Percentiles rank a stretch among this genome's conserved stretches.
Evolutionary conservation across 441 rosid genomes (phyloP).

Genomic region (Corymbia calophylla): DNA sequence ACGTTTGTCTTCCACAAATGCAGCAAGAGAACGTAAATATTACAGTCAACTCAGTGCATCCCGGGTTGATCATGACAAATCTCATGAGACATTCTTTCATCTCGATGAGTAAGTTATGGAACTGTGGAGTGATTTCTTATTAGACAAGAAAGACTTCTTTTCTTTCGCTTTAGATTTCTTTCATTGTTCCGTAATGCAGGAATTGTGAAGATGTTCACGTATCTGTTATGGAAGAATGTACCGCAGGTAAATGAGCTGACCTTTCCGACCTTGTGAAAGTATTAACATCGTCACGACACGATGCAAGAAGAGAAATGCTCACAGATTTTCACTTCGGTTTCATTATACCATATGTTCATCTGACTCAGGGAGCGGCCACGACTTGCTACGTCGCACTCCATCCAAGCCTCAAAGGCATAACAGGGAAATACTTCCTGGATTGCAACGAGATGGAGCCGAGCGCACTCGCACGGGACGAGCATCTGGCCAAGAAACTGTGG

Average conservation of each 20-base stretch:
- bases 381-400: constrained; percentile 82
- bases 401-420: constrained; percentile 55
- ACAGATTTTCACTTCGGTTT: not conserved
- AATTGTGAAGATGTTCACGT: constrained; percentile 45
- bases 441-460: constrained; percentile 68
- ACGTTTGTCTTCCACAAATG: not conserved
- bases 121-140: no score
- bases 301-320: not conserved
- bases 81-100: constrained; percentile 48
- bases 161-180: not conserved
- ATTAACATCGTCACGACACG: not conserved
- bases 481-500: constrained; percentile 57
- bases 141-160: not conserved
- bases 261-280: not conserved
- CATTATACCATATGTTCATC: not conserved
- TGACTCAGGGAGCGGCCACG: constrained; percentile 84
- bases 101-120: constrained; percentile 38
- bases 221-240: constrained; percentile 72
- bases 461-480: constrained; percentile 41
- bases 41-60: constrained; percentile 80
- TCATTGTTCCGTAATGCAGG: constrained; percentile 22
- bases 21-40: constrained; percentile 80
- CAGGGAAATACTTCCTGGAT: constrained; percentile 67
- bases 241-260: constrained; percentile 46
- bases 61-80: constrained; percentile 82